Conservation (phyloP, 768 basidiomycete species). For the Leccinum subtestaceum region DNA sequence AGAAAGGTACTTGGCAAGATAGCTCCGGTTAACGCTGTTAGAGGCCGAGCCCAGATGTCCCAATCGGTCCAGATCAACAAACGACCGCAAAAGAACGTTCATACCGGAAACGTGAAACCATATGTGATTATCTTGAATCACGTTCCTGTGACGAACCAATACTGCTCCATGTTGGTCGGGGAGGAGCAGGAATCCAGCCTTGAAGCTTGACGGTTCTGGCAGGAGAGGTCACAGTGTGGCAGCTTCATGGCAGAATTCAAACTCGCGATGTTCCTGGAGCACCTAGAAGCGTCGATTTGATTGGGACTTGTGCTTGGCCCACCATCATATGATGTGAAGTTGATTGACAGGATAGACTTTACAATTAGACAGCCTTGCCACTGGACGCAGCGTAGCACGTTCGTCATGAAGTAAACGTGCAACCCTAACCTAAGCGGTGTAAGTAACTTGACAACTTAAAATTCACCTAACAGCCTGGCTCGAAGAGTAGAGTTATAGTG, state of each 20-base stretch:
- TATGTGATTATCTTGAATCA: not conserved
- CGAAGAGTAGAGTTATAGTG: not conserved
- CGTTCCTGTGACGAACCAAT: not conserved
- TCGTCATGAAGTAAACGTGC: constrained; percentile 2
- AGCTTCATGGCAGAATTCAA: constrained; percentile 9
- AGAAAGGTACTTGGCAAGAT: not conserved
- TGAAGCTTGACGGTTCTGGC: not conserved
- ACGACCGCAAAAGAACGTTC: not conserved
- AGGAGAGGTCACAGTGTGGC: not conserved
- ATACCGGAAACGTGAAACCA: constrained; percentile 1
- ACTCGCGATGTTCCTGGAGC: constrained; percentile 3
- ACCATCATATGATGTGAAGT: not conserved
- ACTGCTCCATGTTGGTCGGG: not conserved
- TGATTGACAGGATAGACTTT: not conserved
- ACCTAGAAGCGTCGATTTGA: not conserved
- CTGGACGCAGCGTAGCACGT: constrained; percentile 3
- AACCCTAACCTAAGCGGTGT: constrained; percentile 6
- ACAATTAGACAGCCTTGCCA: not conserved
- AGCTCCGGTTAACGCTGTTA: constrained; percentile 7
- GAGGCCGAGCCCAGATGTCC: not conserved
- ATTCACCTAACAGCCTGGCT: not conserved
- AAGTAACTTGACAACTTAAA: not conserved
- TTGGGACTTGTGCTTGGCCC: not conserved
- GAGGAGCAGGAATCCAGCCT: too few relatives aligned
- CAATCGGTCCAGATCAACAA: not conserved